A percentile compares a stretch with the other conserved stretches of the same genome.
phyloP scores from a whole-genome alignment of 805 yeast species.

The Jamesozyma lodderae region DNA sequence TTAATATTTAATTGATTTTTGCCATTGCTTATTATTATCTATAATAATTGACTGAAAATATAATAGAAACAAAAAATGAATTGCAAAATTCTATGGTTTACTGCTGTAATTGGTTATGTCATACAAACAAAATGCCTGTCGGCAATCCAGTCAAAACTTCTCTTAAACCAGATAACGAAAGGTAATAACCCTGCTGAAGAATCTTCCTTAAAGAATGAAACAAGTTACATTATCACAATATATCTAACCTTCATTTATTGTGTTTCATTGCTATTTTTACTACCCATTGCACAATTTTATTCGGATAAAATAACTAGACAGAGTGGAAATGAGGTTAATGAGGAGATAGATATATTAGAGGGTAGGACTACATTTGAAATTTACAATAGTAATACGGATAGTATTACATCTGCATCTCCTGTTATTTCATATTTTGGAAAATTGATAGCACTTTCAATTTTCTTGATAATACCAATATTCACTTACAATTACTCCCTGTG shows the following conservation, averaged over 20 bases:
- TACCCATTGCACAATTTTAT: conserved; percentile 12
- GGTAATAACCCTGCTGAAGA: background rate
- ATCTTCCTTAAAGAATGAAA: conserved; percentile 7
- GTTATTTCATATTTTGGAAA: conserved; percentile 11
- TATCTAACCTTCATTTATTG: conserved; percentile 20
- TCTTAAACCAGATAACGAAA: conserved; percentile 1
- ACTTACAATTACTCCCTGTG: conserved; percentile 21
- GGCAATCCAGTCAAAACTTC: conserved; percentile 9
- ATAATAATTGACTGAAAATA: too few relatives aligned
- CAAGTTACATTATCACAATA: conserved; percentile 12
- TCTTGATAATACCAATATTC: conserved; percentile 14
- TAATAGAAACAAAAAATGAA: too few relatives aligned
- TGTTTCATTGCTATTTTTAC: conserved; percentile 17
- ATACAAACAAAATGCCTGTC: conserved; percentile 25
- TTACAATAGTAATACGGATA: too few relatives aligned
- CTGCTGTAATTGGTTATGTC: conserved; percentile 25
- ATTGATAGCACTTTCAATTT: conserved; percentile 14
- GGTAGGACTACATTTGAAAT: too few relatives aligned
- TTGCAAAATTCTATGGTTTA: too few relatives aligned
- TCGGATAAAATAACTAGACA: background rate
- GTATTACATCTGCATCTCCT: too few relatives aligned
- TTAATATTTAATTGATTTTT: too few relatives aligned
- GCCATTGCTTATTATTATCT: too few relatives aligned
- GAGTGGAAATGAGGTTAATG: background rate
- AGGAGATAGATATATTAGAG: background rate